Percentiles rank a stretch among this genome's conserved stretches.
Conservation (phyloP, 257 asterid genomes). For the Fraxinus quadrangulata region DNA sequence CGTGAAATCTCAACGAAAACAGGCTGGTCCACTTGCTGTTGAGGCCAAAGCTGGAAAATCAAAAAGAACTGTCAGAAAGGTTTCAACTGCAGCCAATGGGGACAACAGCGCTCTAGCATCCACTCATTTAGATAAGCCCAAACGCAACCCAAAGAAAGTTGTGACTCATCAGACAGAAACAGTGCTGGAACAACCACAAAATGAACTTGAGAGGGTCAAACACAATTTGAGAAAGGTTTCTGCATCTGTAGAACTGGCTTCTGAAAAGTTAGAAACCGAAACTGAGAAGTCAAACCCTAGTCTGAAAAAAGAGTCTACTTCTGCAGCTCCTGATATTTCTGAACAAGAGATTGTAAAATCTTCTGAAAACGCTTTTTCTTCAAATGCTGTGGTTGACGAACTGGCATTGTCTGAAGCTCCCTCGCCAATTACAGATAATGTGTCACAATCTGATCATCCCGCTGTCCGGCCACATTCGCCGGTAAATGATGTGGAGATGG, state of each 20-base stretch:
- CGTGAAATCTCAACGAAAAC: slow-evolving; percentile 21
- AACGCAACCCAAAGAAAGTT: slow-evolving; percentile 33
- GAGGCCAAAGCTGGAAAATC: slow-evolving; percentile 31
- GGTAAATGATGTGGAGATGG: slow-evolving; percentile 49
- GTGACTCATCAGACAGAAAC: slow-evolving; percentile 27
- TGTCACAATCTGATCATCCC: slow-evolving; percentile 16
- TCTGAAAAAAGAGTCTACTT: slow-evolving; percentile 27
- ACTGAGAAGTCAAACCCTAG: slow-evolving; percentile 27
- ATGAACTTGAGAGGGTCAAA: slow-evolving; percentile 41
- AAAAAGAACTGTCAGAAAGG: slow-evolving; percentile 31
- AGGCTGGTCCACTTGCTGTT: slow-evolving; percentile 4
- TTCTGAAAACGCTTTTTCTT: slow-evolving; percentile 10
- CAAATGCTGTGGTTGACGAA: neutral
- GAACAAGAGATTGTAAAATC: slow-evolving; percentile 19
- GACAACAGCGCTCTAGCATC: slow-evolving; percentile 22
- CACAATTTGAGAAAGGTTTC: slow-evolving; percentile 36
- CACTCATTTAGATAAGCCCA: slow-evolving; percentile 39
- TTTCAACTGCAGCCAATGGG: slow-evolving; percentile 26
- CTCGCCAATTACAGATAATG: neutral
- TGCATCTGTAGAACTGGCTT: slow-evolving; percentile 23
- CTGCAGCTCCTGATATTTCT: slow-evolving; percentile 24
- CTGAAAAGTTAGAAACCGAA: slow-evolving; percentile 28
- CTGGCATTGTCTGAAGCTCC: neutral
- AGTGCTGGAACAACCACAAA: slow-evolving; percentile 33
- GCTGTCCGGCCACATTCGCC: slow-evolving; percentile 39